Evolutionary conservation across 139 green algal genomes (phyloP).

Genomic region (Pleodorina starrii): DNA sequence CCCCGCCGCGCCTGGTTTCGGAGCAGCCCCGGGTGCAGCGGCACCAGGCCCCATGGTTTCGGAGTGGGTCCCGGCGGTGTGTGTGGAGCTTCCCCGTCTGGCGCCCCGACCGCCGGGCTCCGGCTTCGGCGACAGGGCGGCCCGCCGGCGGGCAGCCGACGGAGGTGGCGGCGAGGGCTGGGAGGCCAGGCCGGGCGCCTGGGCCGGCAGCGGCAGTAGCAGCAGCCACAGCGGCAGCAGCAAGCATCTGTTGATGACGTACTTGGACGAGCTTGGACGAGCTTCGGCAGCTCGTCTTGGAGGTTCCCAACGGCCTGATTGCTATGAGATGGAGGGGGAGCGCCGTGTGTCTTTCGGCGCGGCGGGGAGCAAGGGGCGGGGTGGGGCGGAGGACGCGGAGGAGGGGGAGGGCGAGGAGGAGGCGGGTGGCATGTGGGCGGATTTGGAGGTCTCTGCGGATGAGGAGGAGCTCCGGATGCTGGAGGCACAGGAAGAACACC

Average conservation of each 20-base stretch:
- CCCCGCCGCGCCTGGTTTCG: too few relatives aligned
- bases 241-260: not conserved
- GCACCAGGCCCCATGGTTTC: not conserved
- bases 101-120: not conserved
- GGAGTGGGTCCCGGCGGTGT: not conserved
- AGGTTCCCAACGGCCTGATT: too few relatives aligned
- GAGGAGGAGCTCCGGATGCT: conserved; percentile 27
- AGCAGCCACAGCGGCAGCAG: not conserved
- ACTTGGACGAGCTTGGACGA: not conserved
- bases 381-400: too few relatives aligned
- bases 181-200: not conserved
- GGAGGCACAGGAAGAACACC: not conserved
- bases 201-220: not conserved
- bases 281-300: too few relatives aligned
- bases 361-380: too few relatives aligned
- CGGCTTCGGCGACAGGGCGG: not conserved
- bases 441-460: conserved; percentile 6
- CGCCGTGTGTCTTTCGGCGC: too few relatives aligned
- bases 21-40: too few relatives aligned
- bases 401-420: too few relatives aligned
- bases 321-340: too few relatives aligned
- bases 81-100: conserved; percentile 30
- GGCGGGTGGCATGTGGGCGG: too few relatives aligned
- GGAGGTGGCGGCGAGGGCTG: conserved; percentile 7
- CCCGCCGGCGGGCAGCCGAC: not conserved